Conservation (phyloP, 2,329 filamentous ascomycete genomes). For the Fusarium acutatum region DNA sequence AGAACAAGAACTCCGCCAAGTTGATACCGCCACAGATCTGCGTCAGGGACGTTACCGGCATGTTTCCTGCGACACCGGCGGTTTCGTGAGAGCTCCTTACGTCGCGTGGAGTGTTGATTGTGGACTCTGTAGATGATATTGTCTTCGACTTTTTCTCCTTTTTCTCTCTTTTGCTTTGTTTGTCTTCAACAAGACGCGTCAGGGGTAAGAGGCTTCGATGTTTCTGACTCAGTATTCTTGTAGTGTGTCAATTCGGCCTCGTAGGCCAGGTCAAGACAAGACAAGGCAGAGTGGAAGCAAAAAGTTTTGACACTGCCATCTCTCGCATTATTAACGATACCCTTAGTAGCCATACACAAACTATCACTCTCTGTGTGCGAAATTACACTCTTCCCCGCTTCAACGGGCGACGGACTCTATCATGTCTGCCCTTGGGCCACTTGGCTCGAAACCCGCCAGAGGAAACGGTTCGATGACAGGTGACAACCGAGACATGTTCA, state of each 20-base stretch:
- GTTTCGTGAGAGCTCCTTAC: constrained; percentile 15
- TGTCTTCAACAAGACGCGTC: constrained; percentile 10
- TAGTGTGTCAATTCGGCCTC: neutral
- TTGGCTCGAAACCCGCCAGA: neutral
- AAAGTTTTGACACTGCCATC: constrained; percentile 2
- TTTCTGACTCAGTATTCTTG: constrained; percentile 6
- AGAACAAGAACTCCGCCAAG: neutral
- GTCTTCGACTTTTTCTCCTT: neutral
- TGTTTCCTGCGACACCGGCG: constrained; percentile 14
- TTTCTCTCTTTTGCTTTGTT: constrained; percentile 1
- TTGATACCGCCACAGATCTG: constrained; percentile 17
- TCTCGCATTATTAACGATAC: neutral
- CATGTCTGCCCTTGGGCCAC: constrained; percentile 2
- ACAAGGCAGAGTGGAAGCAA: neutral
- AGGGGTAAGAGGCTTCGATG: neutral
- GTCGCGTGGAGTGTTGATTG: neutral
- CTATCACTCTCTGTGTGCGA: constrained; percentile 10
- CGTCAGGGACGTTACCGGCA: neutral
- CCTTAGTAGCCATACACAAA: constrained; percentile 9
- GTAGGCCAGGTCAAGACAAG: neutral
- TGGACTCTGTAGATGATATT: neutral
- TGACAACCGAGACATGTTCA: constrained; percentile 27
- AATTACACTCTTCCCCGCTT: constrained; percentile 21
- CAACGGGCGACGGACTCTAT: constrained; percentile 19
- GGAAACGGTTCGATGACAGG: constrained; percentile 17